Conservation (phyloP, 352 stramenopile genomes). For the Halophytophthora polymorphica region DNA sequence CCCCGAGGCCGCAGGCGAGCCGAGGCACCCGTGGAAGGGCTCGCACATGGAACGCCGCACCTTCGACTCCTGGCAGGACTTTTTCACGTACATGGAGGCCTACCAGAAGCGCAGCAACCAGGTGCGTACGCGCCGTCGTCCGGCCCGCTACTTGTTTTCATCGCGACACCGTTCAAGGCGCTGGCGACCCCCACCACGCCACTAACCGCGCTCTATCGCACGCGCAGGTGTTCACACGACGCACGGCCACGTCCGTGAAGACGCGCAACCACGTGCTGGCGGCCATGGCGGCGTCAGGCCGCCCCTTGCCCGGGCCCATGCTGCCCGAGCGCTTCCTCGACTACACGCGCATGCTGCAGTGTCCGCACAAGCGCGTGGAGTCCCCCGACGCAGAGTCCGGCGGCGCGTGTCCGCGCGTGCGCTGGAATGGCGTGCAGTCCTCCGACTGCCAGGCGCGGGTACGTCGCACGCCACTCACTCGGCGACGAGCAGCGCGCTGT, state of each 20-base stretch:
- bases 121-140: slow-evolving; percentile 4
- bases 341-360: slow-evolving; percentile 33
- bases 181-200: not conserved
- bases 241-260: slow-evolving; percentile 29
- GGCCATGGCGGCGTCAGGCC: slow-evolving; percentile 17
- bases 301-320: slow-evolving; percentile 3
- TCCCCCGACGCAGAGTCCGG: slow-evolving; percentile 3
- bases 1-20: too few species aligned
- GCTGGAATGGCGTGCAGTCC: slow-evolving; percentile 23
- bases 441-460: slow-evolving; percentile 31
- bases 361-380: slow-evolving; percentile 13
- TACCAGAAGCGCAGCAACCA: slow-evolving; percentile 26
- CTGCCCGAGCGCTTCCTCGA: slow-evolving; percentile 28
- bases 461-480: not conserved
- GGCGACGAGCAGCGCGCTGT: not conserved
- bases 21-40: slow-evolving; percentile 4
- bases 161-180: not conserved
- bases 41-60: slow-evolving; percentile 15
- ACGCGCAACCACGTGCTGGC: slow-evolving; percentile 27
- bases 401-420: not conserved
- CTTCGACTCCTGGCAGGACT: slow-evolving; percentile 25
- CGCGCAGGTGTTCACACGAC: slow-evolving; percentile 20
- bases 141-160: not conserved
- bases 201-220: not conserved
- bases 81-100: slow-evolving; percentile 26